Base-by-base conservation (phyloP, 208 protist species). In the Crithidia acanthocephali region DNA sequence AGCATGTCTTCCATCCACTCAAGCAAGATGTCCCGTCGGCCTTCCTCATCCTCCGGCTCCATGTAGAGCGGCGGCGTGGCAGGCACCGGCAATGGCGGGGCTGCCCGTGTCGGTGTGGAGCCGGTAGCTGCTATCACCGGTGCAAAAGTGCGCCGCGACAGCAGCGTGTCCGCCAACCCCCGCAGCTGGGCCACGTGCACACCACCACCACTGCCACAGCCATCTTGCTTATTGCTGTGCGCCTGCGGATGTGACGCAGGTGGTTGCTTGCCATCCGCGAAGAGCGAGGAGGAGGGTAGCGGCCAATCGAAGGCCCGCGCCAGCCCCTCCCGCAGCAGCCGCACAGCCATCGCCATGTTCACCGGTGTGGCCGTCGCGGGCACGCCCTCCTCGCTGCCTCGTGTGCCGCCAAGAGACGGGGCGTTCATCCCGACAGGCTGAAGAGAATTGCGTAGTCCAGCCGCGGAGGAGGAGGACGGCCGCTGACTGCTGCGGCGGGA, bases 1-100 rank as follows among this genome's bases (percentile, higher is more conserved):
- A 93, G 70, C 8, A 87, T 44, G 22, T 91, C 88, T 61, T 91
- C 83, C 44, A 91, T 87, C 91, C 91, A 95, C 68, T 93, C 86
- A 8, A 88, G 52, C 33, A 95, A 20, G 20, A 79, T 74, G 30
- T 76, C 66, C 35, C 85, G 78, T 23, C 74, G 76, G 60, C 89
- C 76, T 28, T 83, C 76, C 15, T 80, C 81, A 45, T 72, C 84
- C 18, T 51, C 47, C 37, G 70, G 59, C 58, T 76, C 74, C 55
- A 73, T 68, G 69, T 83, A 90, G 16, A 78, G 48, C 13, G 44
- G 45, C 32, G 55, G 30, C 6, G 55, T 22, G 30, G 32, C 13
- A 18, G 55, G 7, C 52, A 15, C 5, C 28, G 18, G 2, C 45
- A 7, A 22, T 1, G 52, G 15, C 52, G 28, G 32, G 2, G 32